Percentiles rank a stretch among this genome's conserved stretches.
Conservation (phyloP, 768 basidiomycete species). For the Cystobasidium ongulense region DNA sequence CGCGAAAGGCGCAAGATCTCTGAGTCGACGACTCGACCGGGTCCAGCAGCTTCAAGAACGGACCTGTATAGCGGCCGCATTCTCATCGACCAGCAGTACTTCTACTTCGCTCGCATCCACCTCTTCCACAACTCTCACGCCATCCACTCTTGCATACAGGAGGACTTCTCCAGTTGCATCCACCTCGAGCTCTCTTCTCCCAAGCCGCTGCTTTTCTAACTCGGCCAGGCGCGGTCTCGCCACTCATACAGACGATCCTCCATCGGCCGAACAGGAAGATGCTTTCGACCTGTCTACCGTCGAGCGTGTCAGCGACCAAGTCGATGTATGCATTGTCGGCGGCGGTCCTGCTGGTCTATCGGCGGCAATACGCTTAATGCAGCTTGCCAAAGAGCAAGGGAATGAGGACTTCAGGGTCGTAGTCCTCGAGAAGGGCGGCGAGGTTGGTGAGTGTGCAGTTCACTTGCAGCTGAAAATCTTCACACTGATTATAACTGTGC, state of each 20-base stretch:
- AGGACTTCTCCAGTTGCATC: not conserved
- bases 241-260: conserved; percentile 14
- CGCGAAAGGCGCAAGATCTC: not conserved
- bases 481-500: not conserved
- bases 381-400: conserved; percentile 71
- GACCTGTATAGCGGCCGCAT: not conserved
- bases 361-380: conserved; percentile 92
- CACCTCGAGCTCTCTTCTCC: not conserved
- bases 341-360: conserved; percentile 89
- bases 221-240: conserved; percentile 9
- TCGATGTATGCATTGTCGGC: conserved; percentile 95
- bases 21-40: not conserved
- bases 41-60: not conserved
- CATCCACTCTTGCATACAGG: not conserved
- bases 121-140: not conserved
- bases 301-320: conserved; percentile 78
- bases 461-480: not conserved
- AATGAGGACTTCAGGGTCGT: conserved; percentile 70
- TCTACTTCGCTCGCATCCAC: not conserved
- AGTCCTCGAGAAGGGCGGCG: conserved; percentile 86
- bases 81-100: not conserved
- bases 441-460: conserved; percentile 61
- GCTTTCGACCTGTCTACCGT: conserved; percentile 47
- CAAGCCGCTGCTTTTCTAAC: not conserved
- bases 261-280: not conserved